A percentile compares a stretch with the other conserved stretches of the same genome.
Conservation (phyloP, 1,284 basidiomycete genomes). For the Fomitopsis palustris region DNA sequence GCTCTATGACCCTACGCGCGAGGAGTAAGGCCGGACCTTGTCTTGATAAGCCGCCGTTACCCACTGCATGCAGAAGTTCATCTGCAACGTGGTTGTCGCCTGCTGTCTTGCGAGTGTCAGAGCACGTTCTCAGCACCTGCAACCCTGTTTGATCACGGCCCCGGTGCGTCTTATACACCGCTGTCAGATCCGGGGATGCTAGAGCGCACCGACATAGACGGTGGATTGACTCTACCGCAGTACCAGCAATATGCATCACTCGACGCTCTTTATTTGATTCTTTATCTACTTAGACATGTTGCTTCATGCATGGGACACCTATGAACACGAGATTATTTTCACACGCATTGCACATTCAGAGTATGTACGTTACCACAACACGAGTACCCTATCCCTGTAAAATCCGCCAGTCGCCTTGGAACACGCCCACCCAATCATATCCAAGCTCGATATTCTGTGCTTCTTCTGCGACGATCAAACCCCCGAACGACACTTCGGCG, state of each 20-base stretch:
- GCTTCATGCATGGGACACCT: not conserved
- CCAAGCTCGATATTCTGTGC: conserved; percentile 18
- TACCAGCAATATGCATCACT: not conserved
- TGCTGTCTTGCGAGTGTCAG: not conserved
- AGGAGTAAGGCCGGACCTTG: not conserved
- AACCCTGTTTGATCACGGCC: not conserved
- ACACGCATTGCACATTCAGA: not conserved
- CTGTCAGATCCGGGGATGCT: not conserved
- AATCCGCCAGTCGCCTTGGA: conserved; percentile 26
- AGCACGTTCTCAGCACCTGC: not conserved
- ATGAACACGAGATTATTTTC: not conserved
- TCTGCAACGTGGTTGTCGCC: not conserved
- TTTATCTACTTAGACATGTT: not conserved
- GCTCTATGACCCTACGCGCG: not conserved
- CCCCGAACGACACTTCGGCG: conserved; percentile 22
- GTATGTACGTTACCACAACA: not conserved
- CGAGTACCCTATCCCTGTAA: not conserved
- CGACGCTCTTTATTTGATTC: not conserved
- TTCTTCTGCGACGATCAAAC: conserved; percentile 15
- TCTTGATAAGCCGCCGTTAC: not conserved
- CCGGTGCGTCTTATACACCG: not conserved
- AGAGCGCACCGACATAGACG: not conserved
- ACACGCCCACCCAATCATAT: conserved; percentile 24
- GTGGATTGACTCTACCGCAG: not conserved
- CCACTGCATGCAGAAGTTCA: not conserved